A percentile compares a stretch with the other conserved stretches of the same genome.
phyloP scores from a whole-genome alignment of 495 filamentous ascomycete species.

The Chaetomium tenue region DNA sequence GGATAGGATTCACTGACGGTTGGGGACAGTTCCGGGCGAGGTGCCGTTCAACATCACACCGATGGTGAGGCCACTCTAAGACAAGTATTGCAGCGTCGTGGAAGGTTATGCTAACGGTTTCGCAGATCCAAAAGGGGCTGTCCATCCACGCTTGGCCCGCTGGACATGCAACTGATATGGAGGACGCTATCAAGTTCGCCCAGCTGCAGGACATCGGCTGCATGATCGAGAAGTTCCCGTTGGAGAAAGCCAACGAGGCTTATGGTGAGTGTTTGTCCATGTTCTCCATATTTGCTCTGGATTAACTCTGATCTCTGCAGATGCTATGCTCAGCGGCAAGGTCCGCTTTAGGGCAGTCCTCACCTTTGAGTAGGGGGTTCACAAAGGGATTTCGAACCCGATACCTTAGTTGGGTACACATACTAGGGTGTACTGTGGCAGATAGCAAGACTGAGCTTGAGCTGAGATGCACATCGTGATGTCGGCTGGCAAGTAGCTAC shows the following conservation, averaged over 20 bases:
- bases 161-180: constrained; percentile 61
- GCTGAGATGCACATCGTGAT: too few relatives aligned
- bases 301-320: not conserved
- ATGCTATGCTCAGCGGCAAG: constrained; percentile 20
- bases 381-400: not conserved
- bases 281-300: too few relatives aligned
- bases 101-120: not conserved
- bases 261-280: constrained; percentile 31
- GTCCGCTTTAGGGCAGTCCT: constrained; percentile 22
- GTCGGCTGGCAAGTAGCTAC: too few relatives aligned
- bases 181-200: constrained; percentile 65
- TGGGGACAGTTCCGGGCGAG: constrained; percentile 17
- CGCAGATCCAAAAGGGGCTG: constrained; percentile 26
- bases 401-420: too few relatives aligned
- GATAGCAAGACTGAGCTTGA: too few relatives aligned
- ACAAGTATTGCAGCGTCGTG: not conserved
- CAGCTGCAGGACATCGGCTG: constrained; percentile 58
- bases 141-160: constrained; percentile 62
- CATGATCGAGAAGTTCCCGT: constrained; percentile 60
- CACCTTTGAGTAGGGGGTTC: not conserved
- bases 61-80: constrained; percentile 9
- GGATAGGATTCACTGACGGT: not conserved
- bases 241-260: constrained; percentile 57
- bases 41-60: constrained; percentile 5
- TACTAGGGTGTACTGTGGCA: too few relatives aligned